Percentiles rank a stretch among this genome's conserved stretches.
These are phyloP conservation scores for Dioscorea cayenensis DNA, from an alignment of 116 monocot species.

Conservation along the genomic window DNA sequence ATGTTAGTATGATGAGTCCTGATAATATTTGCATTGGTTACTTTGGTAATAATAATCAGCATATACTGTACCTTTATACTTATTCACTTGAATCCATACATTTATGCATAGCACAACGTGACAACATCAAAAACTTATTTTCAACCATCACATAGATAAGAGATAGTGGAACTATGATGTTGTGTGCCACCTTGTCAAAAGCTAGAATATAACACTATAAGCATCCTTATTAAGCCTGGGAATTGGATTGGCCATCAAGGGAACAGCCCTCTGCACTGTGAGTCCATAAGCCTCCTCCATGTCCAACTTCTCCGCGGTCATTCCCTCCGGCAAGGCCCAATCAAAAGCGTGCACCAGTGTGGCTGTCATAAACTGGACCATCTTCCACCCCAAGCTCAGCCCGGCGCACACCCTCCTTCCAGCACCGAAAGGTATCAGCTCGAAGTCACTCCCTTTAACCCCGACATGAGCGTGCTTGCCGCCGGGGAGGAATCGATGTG, in stretches of 20 bases:
- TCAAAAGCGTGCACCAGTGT: conserved; percentile 9
- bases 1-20: too few relatives aligned
- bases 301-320: conserved; percentile 21
- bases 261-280: conserved; percentile 8
- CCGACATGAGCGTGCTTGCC: conserved; percentile 15
- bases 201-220: not conserved
- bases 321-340: conserved; percentile 4
- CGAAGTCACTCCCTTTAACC: not conserved
- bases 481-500: conserved; percentile 19
- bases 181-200: too few relatives aligned
- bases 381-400: conserved; percentile 8
- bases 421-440: conserved; percentile 12
- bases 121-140: too few relatives aligned
- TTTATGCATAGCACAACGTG: too few relatives aligned
- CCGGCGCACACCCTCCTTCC: conserved; percentile 5
- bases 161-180: too few relatives aligned
- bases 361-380: conserved; percentile 17
- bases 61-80: too few relatives aligned
- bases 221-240: not conserved
- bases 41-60: too few relatives aligned
- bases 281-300: conserved; percentile 57
- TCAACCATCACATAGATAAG: too few relatives aligned
- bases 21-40: too few relatives aligned
- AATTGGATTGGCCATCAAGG: conserved; percentile 1
- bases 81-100: too few relatives aligned